Percentiles rank a stretch among this genome's conserved stretches.
Conservation (phyloP, 331 rosid species). For the Acacia pycnantha region DNA sequence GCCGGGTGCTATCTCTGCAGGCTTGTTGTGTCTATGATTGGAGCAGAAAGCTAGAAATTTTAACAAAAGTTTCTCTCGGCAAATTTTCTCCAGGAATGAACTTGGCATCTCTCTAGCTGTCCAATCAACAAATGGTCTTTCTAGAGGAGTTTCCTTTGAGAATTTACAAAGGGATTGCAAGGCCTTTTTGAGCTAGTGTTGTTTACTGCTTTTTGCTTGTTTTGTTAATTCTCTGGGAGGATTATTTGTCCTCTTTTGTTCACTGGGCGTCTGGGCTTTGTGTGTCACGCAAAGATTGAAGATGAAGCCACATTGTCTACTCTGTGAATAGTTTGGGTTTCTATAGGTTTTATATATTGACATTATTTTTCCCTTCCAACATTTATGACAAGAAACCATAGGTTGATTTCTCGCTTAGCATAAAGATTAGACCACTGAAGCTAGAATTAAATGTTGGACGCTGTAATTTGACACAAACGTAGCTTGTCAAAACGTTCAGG, state of each 20-base stretch:
- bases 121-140: not conserved
- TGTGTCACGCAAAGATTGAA: not conserved
- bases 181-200: not conserved
- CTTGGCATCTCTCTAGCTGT: not conserved
- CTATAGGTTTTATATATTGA: not conserved
- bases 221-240: not conserved
- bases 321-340: not conserved
- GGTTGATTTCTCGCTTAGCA: not conserved
- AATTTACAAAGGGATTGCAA: not conserved
- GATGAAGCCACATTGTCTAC: not conserved
- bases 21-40: not conserved
- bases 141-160: not conserved
- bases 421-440: not conserved
- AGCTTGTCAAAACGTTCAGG: too few species aligned
- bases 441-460: not conserved
- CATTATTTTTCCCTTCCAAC: not conserved
- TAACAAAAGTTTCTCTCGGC: not conserved
- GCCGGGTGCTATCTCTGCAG: not conserved
- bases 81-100: not conserved
- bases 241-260: not conserved
- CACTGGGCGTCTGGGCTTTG: not conserved
- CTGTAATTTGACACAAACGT: too few species aligned
- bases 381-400: not conserved
- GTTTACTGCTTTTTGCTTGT: not conserved
- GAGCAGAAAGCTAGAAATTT: not conserved